phyloP scores from a whole-genome alignment of 129 eudicot species.

The Smallanthus sonchifolius region DNA sequence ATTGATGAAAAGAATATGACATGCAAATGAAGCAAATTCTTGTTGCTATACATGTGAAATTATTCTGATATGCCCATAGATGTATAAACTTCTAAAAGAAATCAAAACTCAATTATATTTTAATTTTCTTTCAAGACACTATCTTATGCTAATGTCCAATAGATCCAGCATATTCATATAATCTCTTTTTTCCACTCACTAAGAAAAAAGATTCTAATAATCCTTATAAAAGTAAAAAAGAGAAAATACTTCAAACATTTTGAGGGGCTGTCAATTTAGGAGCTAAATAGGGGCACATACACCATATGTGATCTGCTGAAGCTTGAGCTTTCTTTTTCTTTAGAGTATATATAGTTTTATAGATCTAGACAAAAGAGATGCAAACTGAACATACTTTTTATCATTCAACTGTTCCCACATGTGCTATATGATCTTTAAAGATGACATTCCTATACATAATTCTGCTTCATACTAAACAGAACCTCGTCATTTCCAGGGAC shows the following conservation, averaged over 20 bases:
- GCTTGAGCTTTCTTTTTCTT: constrained; percentile 25
- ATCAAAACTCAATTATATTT: no score
- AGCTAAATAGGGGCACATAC: constrained; percentile 6
- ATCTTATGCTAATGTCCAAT: not conserved
- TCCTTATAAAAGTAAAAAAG: not conserved
- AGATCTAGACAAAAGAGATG: constrained; percentile 20
- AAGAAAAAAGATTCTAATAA: not conserved
- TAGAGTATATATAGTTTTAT: constrained; percentile 8
- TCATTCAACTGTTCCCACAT: constrained; percentile 12
- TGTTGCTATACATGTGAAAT: not conserved
- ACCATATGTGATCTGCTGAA: not conserved
- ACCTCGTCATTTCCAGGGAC: constrained; percentile 13
- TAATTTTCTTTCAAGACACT: not conserved
- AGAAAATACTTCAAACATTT: not conserved
- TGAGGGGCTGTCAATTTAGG: constrained; percentile 21
- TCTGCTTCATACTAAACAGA: not conserved
- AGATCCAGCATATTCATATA: not conserved
- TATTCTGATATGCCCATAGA: not conserved
- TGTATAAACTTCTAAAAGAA: not conserved
- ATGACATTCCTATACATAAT: not conserved
- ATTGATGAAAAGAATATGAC: not conserved
- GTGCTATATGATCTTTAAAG: constrained; percentile 5
- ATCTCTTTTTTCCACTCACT: not conserved
- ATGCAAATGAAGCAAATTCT: not conserved
- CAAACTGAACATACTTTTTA: constrained; percentile 3